Percentiles rank a stretch among this genome's conserved stretches.
Conservation (phyloP, 805 yeast genomes). For the Kurtzmaniella cleridarum region DNA sequence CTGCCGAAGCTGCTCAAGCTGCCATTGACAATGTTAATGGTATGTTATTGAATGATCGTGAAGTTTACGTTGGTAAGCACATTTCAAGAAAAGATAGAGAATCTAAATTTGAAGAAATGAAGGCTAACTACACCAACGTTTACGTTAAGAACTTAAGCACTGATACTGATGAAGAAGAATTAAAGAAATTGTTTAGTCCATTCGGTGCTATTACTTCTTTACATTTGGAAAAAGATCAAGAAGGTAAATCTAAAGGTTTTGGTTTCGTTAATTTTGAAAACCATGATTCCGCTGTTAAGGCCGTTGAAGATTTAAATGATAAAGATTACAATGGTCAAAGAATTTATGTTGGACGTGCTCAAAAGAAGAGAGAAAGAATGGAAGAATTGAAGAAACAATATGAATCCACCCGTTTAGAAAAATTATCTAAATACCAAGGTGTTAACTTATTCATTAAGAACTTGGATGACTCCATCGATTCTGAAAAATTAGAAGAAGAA, state of each 20-base stretch:
- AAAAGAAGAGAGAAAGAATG: constrained; percentile 95
- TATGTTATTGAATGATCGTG: constrained; percentile 94
- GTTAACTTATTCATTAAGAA: constrained; percentile 95
- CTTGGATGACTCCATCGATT: constrained; percentile 89
- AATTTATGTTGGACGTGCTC: constrained; percentile 97
- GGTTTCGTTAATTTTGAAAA: constrained; percentile 89
- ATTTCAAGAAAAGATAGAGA: constrained; percentile 90
- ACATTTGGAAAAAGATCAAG: constrained; percentile 70
- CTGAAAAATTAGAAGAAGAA: constrained; percentile 86
- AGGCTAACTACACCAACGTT: constrained; percentile 92
- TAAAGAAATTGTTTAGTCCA: constrained; percentile 64
- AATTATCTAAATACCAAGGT: constrained; percentile 91
- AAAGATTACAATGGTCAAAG: constrained; percentile 78
- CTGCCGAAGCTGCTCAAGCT: constrained; percentile 84
- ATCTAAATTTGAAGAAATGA: constrained; percentile 82
- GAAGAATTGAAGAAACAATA: constrained; percentile 93
- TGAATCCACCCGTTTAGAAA: constrained; percentile 88
- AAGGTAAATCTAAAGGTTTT: constrained; percentile 90
- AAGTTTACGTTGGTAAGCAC: constrained; percentile 94
- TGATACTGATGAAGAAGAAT: constrained; percentile 65
- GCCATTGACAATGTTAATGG: constrained; percentile 98
- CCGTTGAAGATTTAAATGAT: constrained; percentile 89
- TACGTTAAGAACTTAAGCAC: constrained; percentile 85
- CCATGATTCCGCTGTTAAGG: constrained; percentile 85
- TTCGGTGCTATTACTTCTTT: constrained; percentile 82